Conservation (phyloP, 306 rosid genomes). For the Astragalus glycyphyllos region DNA sequence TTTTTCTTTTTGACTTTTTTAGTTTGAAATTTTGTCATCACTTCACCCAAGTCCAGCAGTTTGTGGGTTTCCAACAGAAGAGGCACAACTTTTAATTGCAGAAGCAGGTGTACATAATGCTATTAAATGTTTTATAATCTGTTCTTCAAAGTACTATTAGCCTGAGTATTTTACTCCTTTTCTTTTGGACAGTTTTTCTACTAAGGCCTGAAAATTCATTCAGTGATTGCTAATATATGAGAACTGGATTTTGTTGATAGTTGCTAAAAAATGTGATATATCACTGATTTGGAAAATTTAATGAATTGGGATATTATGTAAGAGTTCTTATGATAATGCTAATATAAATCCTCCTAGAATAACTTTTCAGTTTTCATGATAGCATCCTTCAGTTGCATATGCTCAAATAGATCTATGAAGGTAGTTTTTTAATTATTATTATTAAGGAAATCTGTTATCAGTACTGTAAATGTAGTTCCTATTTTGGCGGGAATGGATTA, state of each 20-base stretch:
- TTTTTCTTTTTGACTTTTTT: constrained; percentile 25
- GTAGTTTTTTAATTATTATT: background rate
- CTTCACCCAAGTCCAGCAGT: constrained; percentile 99
- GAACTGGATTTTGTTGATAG: constrained; percentile 3
- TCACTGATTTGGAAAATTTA: background rate
- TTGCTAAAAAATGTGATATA: no score
- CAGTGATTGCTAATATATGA: background rate
- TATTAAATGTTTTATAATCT: constrained; percentile 7
- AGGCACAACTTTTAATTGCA: constrained; percentile 79
- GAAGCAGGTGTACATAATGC: constrained; percentile 74
- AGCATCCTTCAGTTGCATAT: constrained; percentile 6
- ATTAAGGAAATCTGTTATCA: background rate
- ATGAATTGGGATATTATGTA: background rate
- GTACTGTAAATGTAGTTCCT: background rate
- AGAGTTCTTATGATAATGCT: background rate
- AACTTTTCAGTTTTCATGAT: constrained; percentile 3
- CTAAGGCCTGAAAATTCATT: no score
- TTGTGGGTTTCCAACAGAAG: constrained; percentile 96
- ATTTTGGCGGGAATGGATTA: background rate
- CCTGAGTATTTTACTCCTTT: background rate
- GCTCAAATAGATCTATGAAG: background rate
- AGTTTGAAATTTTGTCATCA: constrained; percentile 84
- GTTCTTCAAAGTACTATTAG: constrained; percentile 20
- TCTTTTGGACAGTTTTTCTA: background rate
- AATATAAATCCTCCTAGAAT: background rate